Evolutionary conservation across 1,284 basidiomycete species (phyloP).

Genomic region (Mycocalia duriaeana): DNA sequence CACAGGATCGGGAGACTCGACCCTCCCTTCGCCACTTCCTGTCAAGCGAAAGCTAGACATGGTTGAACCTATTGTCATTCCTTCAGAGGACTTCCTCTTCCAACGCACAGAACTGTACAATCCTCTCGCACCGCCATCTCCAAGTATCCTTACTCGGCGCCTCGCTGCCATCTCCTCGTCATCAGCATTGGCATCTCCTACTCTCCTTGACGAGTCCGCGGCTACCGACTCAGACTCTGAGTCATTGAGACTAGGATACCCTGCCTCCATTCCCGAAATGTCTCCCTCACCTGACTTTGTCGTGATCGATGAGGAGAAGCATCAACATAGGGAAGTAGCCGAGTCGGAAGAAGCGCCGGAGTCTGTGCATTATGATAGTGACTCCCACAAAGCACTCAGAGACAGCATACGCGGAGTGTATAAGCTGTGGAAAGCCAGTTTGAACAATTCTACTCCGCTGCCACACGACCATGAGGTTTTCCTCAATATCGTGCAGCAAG

Average conservation of each 20-base stretch:
- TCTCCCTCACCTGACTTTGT: constrained; percentile 1
- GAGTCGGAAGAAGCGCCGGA: neutral
- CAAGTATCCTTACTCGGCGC: constrained; percentile 28
- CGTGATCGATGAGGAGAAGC: constrained; percentile 7
- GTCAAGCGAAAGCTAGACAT: constrained; percentile 20
- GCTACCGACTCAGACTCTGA: constrained; percentile 22
- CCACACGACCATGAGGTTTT: constrained; percentile 30
- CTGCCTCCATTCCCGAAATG: neutral
- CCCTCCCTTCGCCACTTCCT: constrained; percentile 42
- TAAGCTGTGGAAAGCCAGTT: constrained; percentile 42
- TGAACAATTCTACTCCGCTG: constrained; percentile 9
- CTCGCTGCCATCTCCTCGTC: constrained; percentile 31
- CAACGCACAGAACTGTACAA: constrained; percentile 24
- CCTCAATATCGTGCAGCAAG: constrained; percentile 33
- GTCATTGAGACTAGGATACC: constrained; percentile 3
- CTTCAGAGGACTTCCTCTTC: constrained; percentile 21
- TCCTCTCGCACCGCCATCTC: constrained; percentile 34
- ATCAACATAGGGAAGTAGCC: neutral
- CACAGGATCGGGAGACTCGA: constrained; percentile 47
- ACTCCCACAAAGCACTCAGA: constrained; percentile 30
- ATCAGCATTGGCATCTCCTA: constrained; percentile 21
- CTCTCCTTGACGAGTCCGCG: constrained; percentile 22
- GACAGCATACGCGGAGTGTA: constrained; percentile 44
- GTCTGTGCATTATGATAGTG: neutral
- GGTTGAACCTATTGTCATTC: constrained; percentile 19